Evolutionary conservation across 2,329 filamentous ascomycete species (phyloP), one percentile per base, ranked within the genome.

Genomic region (Penicillium sp.): DNA sequence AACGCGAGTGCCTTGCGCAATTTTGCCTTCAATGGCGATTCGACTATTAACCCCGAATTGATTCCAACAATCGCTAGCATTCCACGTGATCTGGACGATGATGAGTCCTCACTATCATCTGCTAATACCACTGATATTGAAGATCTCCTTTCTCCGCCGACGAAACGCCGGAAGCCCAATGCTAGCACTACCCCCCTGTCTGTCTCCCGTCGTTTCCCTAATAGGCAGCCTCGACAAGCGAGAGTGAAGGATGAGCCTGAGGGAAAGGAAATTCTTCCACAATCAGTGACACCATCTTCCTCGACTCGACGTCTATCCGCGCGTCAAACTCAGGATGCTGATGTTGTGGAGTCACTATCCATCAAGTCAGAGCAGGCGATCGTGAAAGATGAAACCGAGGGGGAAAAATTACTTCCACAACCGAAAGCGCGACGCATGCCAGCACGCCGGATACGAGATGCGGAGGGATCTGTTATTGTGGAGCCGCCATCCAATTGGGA

Each of bases 401-500:
- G 69, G 33, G 49, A 57, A 19, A 66, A 68, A 10, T 56, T 62
- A 50, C n/a, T 49, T 2, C 50, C 65, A 57, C 57, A 52, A 1
- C 68, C 70, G 33, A 75, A 75, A 61, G 56, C 74, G 5, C 75
- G 77, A 29, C 75, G 74, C 7, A 65, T 70, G 10, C 76, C 77
- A 27, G 76, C 77, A 1, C 71, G 77, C 21, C 76, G 72, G 55
- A 70, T 72, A 26, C 75, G 73, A 46, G 70, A 64, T n/a, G 68
- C 73, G 26, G 70, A 75, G 55, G 72, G 75, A 13, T 65, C 65
- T 16, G 60, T 72, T 4, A 67, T 66, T 26, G 66, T 80, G 8
- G 68, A 75, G n/a, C 85, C 91, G 1, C 92, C 93, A 0, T 81
- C 86, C 0, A 86, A 92, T 71, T 97, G 95, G 95, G 86, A 91